phyloP scores from a whole-genome alignment of 345 rosid species.

The Gossypium arboreum region DNA sequence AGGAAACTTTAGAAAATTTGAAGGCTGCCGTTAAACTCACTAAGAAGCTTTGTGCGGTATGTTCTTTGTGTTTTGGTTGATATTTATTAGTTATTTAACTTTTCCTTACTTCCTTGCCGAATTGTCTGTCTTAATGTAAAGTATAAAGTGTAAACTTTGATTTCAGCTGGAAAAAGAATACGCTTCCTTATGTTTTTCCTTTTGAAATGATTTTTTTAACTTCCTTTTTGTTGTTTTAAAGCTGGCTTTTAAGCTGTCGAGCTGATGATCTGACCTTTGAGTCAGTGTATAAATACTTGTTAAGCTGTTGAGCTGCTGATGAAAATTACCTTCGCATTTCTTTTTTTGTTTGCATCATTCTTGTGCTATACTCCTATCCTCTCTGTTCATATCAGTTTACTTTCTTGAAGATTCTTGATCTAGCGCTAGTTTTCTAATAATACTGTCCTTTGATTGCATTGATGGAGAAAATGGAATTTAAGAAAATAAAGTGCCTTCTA shows the following conservation, averaged over 20 bases:
- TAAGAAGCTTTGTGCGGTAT: constrained; percentile 93
- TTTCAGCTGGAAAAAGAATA: not conserved
- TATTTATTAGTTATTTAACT: not conserved
- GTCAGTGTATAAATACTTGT: too few relatives aligned
- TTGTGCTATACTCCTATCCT: too few relatives aligned
- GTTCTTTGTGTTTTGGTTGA: constrained; percentile 11
- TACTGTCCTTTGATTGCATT: not conserved
- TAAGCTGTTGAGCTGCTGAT: too few relatives aligned
- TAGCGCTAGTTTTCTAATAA: too few relatives aligned
- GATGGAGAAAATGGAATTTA: not conserved
- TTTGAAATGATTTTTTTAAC: not conserved
- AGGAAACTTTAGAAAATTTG: constrained; percentile 77
- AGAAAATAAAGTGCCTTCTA: constrained; percentile 1
- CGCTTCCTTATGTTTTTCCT: not conserved
- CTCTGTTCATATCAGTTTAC: too few relatives aligned
- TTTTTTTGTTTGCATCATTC: too few relatives aligned
- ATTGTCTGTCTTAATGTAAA: not conserved
- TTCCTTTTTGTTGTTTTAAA: too few relatives aligned
- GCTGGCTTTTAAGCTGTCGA: too few relatives aligned
- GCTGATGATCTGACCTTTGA: too few relatives aligned
- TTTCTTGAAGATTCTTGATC: too few relatives aligned
- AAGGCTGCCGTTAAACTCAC: constrained; percentile 75
- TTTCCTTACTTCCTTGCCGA: not conserved
- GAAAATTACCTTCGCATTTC: too few relatives aligned
- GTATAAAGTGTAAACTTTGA: not conserved